Conservation (phyloP, 140 eudicot genomes). For the Bidens hawaiensis region DNA sequence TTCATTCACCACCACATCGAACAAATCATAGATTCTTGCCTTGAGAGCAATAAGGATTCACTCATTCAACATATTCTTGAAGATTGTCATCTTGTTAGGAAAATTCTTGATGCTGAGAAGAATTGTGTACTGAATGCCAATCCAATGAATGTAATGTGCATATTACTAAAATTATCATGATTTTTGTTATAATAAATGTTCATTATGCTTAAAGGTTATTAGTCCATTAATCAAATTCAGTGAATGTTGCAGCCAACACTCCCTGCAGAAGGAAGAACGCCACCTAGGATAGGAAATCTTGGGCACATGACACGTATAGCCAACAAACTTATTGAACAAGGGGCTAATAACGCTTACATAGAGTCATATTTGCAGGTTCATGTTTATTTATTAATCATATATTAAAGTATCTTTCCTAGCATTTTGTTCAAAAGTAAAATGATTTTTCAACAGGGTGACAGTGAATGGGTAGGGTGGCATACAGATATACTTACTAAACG, state of each 20-base stretch:
- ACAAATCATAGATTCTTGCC: conserved; percentile 63
- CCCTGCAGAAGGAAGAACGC: conserved; percentile 50
- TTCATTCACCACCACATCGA: conserved; percentile 85
- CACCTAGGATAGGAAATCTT: conserved; percentile 66
- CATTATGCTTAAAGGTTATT: neutral
- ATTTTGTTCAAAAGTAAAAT: neutral
- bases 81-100: conserved; percentile 58
- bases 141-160: conserved; percentile 17
- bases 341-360: conserved; percentile 34
- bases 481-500: conserved; percentile 75
- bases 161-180: neutral
- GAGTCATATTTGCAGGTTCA: conserved; percentile 57
- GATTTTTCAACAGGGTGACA: conserved; percentile 53
- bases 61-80: conserved; percentile 57
- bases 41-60: conserved; percentile 54
- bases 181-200: neutral
- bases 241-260: conserved; percentile 53
- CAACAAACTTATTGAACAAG: conserved; percentile 64
- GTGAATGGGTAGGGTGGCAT: conserved; percentile 94
- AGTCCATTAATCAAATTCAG: neutral
- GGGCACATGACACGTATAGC: conserved; percentile 81
- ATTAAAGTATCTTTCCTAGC: neutral
- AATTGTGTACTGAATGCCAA: conserved; percentile 41
- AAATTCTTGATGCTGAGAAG: conserved; percentile 50
- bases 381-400: neutral